These are phyloP conservation scores for Xylariaceae sp. DNA, from an alignment of 2,329 filamentous ascomycete genomes.

Conservation along the genomic window DNA sequence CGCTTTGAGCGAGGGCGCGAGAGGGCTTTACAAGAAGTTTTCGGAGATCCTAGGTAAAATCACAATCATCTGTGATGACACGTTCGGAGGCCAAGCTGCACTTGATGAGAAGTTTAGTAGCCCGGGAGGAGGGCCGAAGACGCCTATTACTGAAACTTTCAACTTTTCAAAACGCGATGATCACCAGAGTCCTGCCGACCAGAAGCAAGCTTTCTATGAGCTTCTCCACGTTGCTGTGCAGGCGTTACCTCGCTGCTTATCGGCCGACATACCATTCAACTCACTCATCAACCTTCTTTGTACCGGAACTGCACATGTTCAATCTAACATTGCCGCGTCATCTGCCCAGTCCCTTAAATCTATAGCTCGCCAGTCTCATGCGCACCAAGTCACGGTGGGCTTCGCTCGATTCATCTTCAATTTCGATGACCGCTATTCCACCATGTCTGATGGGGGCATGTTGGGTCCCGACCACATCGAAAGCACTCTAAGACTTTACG, in stretches of 20 bases:
- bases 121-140: slow-evolving; percentile 74
- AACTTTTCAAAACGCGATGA: slow-evolving; percentile 87
- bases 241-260: slow-evolving; percentile 90
- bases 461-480: slow-evolving; percentile 93
- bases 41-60: slow-evolving; percentile 96
- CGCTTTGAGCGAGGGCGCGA: slow-evolving; percentile 72
- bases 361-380: slow-evolving; percentile 89
- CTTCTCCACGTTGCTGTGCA: slow-evolving; percentile 94
- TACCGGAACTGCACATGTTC: slow-evolving; percentile 94
- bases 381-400: slow-evolving; percentile 93
- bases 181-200: slow-evolving; percentile 69
- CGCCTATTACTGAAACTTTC: slow-evolving; percentile 91
- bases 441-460: slow-evolving; percentile 97
- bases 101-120: slow-evolving; percentile 93
- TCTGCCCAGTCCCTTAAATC: slow-evolving; percentile 93
- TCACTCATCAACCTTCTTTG: slow-evolving; percentile 92
- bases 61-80: slow-evolving; percentile 93
- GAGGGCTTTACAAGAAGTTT: slow-evolving; percentile 86
- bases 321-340: slow-evolving; percentile 87
- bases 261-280: slow-evolving; percentile 88
- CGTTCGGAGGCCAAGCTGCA: slow-evolving; percentile 93
- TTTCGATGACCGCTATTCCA: slow-evolving; percentile 95
- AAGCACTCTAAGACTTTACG: slow-evolving; percentile 87
- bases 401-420: slow-evolving; percentile 98
- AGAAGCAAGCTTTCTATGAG: slow-evolving; percentile 94